These are phyloP conservation scores for Niveomyces coronatus DNA, from an alignment of 2,329 filamentous ascomycete genomes.

Conservation along the genomic window DNA sequence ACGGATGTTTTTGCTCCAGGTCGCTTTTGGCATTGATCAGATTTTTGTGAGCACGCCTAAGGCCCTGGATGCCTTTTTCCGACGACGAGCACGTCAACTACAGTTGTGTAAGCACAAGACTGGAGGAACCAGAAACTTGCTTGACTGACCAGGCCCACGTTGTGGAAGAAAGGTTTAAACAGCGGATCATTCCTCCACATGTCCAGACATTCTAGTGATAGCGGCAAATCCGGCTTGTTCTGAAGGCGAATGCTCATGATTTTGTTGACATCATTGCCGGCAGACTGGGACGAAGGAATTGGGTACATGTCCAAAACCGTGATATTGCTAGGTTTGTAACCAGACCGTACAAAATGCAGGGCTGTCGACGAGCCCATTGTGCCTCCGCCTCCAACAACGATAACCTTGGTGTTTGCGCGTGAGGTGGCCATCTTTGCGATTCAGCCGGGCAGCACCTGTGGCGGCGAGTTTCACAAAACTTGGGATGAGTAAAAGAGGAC, in stretches of 20 bases:
- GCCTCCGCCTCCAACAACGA: slow-evolving; percentile 38
- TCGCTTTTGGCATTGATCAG: slow-evolving; percentile 16
- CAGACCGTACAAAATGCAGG: slow-evolving; percentile 31
- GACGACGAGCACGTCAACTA: slow-evolving; percentile 23
- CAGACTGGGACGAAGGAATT: slow-evolving; percentile 35
- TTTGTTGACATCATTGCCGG: slow-evolving; percentile 37
- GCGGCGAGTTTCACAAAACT: too few relatives aligned
- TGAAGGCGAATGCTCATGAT: slow-evolving; percentile 30
- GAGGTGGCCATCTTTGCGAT: slow-evolving; percentile 14
- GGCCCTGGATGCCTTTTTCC: slow-evolving; percentile 19
- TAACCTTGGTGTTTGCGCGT: slow-evolving; percentile 18
- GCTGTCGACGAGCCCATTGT: slow-evolving; percentile 37
- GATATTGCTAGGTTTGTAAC: slow-evolving; percentile 32
- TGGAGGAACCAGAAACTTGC: background rate
- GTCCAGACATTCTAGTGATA: slow-evolving; percentile 22
- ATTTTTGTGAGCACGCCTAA: slow-evolving; percentile 23
- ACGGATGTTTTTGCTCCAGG: slow-evolving; percentile 28
- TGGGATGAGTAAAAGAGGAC: too few relatives aligned
- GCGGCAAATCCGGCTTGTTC: slow-evolving; percentile 20
- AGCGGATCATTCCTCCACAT: slow-evolving; percentile 33
- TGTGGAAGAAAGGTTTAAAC: slow-evolving; percentile 33
- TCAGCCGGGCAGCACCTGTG: background rate
- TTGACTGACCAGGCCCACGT: slow-evolving; percentile 27
- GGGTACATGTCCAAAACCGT: slow-evolving; percentile 35
- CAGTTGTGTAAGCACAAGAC: background rate